A percentile compares a stretch with the other conserved stretches of the same genome.
Evolutionary conservation across 495 filamentous ascomycete genomes (phyloP).

Genomic region (Apodospora peruviana): DNA sequence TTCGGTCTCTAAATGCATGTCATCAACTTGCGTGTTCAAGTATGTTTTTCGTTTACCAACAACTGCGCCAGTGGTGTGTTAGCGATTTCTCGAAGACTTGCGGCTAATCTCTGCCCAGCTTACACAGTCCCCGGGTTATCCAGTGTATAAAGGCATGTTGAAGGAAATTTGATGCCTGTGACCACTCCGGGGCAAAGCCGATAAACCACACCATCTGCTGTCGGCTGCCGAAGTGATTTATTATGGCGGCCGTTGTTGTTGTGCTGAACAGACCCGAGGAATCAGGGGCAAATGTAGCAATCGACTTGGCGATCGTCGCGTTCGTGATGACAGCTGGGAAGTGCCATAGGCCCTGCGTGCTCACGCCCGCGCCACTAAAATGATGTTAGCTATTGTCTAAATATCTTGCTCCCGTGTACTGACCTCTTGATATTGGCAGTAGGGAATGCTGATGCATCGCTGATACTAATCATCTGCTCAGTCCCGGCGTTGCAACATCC

Average conservation of each 20-base stretch:
- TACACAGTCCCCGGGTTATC: conserved; percentile 50
- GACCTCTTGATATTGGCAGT: conserved; percentile 44
- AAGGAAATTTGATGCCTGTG: conserved; percentile 48
- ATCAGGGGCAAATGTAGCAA: conserved; percentile 45
- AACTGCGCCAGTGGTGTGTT: conserved; percentile 12
- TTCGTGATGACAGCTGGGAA: conserved; percentile 53
- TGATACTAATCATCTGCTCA: conserved; percentile 49
- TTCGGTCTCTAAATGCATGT: conserved; percentile 54
- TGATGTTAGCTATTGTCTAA: neutral
- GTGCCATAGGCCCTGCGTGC: conserved; percentile 47
- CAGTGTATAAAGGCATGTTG: conserved; percentile 63
- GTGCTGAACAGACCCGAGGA: conserved; percentile 18
- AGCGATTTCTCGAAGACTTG: neutral
- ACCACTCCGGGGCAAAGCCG: conserved; percentile 51
- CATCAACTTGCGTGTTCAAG: conserved; percentile 59
- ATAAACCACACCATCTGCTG: conserved; percentile 62
- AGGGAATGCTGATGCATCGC: conserved; percentile 41
- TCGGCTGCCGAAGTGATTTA: conserved; percentile 53
- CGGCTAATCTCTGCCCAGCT: neutral
- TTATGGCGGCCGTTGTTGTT: conserved; percentile 49
- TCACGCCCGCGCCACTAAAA: conserved; percentile 10
- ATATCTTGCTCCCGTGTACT: neutral
- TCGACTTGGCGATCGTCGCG: conserved; percentile 44
- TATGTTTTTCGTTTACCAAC: conserved; percentile 51
- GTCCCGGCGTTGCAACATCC: conserved; percentile 37